phyloP scores from a whole-genome alignment of 1,284 basidiomycete species.

The Pseudozyma sp. region DNA sequence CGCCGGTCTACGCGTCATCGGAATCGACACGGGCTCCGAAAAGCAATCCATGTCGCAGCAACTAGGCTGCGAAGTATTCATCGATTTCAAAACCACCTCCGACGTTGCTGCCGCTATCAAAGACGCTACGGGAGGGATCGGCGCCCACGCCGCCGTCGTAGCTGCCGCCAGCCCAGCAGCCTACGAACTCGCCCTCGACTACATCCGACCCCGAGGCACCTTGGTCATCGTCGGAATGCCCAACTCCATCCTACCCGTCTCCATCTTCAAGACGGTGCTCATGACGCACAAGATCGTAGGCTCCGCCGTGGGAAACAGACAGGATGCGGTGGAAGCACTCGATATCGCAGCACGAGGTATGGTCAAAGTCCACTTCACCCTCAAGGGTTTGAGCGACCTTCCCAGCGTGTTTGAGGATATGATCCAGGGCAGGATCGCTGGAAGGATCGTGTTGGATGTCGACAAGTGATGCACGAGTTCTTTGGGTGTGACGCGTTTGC shows the following conservation, averaged over 20 bases:
- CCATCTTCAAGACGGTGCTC: conserved; percentile 76
- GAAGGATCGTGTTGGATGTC: conserved; percentile 76
- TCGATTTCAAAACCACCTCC: conserved; percentile 77
- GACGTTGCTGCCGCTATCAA: conserved; percentile 76
- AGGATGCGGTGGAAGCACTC: conserved; percentile 72
- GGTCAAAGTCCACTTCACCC: conserved; percentile 75
- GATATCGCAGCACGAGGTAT: conserved; percentile 77
- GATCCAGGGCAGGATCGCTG: conserved; percentile 74
- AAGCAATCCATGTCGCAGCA: conserved; percentile 78
- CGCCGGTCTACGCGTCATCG: conserved; percentile 77
- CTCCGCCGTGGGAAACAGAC: conserved; percentile 76
- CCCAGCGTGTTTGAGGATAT: conserved; percentile 73
- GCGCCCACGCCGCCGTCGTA: conserved; percentile 75
- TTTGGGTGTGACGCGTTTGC: neutral
- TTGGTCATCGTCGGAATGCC: conserved; percentile 81
- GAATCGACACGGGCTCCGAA: conserved; percentile 81
- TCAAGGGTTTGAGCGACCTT: conserved; percentile 74
- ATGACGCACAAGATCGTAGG: conserved; percentile 78
- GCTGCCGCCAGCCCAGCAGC: conserved; percentile 71
- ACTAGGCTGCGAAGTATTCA: conserved; percentile 81
- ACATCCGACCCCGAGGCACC: conserved; percentile 74
- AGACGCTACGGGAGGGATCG: conserved; percentile 75
- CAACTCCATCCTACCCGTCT: conserved; percentile 74
- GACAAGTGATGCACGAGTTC: conserved; percentile 28
- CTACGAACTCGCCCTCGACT: conserved; percentile 76